These are phyloP conservation scores for Scedosporium apiospermum DNA, from an alignment of 2,329 filamentous ascomycete genomes.

Conservation along the genomic window DNA sequence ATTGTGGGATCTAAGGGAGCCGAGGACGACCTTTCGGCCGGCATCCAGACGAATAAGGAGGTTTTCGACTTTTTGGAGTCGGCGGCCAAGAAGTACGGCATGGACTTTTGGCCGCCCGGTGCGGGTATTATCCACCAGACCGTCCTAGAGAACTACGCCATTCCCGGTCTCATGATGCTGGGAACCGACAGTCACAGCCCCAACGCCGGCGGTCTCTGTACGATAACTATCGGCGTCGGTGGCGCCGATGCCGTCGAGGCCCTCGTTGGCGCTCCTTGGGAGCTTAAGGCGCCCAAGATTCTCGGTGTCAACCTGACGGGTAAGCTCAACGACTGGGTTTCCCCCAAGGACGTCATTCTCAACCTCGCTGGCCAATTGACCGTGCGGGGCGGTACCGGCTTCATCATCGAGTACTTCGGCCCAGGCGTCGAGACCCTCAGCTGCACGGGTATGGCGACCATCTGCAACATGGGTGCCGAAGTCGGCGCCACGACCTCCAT, in stretches of 20 bases:
- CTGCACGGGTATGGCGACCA: slow-evolving; percentile 87
- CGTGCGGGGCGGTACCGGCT: slow-evolving; percentile 88
- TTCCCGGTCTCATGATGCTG: slow-evolving; percentile 97
- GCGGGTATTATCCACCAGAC: slow-evolving; percentile 97
- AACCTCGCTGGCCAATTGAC: slow-evolving; percentile 82
- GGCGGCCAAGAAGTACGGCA: slow-evolving; percentile 81
- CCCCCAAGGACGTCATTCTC: slow-evolving; percentile 93
- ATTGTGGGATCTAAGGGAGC: slow-evolving; percentile 93
- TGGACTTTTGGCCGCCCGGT: slow-evolving; percentile 92
- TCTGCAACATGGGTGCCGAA: slow-evolving; percentile 83
- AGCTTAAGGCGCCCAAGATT: slow-evolving; percentile 88
- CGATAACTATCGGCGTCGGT: slow-evolving; percentile 92
- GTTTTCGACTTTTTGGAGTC: slow-evolving; percentile 97
- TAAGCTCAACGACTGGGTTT: slow-evolving; percentile 78
- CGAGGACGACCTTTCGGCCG: slow-evolving; percentile 71
- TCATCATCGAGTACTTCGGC: slow-evolving; percentile 89
- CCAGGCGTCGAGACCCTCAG: slow-evolving; percentile 83
- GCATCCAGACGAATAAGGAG: slow-evolving; percentile 88
- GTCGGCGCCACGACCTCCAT: slow-evolving; percentile 92
- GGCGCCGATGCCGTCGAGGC: slow-evolving; percentile 96
- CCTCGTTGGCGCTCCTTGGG: slow-evolving; percentile 92
- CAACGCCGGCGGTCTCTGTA: slow-evolving; percentile 89
- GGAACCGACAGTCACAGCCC: slow-evolving; percentile 96
- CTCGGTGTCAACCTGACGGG: slow-evolving; percentile 79
- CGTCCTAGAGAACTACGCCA: slow-evolving; percentile 93